A percentile compares a stretch with the other conserved stretches of the same genome.
phyloP scores from a whole-genome alignment of 495 filamentous ascomycete species.

The Penicillium longicatenatum region DNA sequence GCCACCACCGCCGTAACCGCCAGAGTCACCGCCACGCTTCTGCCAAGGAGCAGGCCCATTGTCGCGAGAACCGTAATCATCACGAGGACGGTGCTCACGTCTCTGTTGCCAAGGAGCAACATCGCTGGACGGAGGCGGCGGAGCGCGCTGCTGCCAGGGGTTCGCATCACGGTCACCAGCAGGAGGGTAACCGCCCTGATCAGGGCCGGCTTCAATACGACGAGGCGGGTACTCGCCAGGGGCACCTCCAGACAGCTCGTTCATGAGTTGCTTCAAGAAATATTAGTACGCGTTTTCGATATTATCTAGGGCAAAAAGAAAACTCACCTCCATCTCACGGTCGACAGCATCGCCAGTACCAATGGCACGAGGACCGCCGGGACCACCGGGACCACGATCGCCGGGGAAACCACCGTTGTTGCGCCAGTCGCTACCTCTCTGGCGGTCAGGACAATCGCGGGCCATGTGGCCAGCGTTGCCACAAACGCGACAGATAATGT shows the following conservation, averaged over 20 bases:
- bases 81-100: slow-evolving; percentile 55
- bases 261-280: slow-evolving; percentile 81
- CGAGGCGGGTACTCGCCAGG: slow-evolving; percentile 66
- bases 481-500: slow-evolving; percentile 98
- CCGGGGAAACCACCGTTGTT: slow-evolving; percentile 54
- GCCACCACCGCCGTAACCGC: slow-evolving; percentile 16
- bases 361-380: slow-evolving; percentile 60
- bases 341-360: slow-evolving; percentile 83
- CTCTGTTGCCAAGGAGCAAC: slow-evolving; percentile 75
- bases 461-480: slow-evolving; percentile 94
- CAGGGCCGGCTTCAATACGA: slow-evolving; percentile 85
- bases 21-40: slow-evolving; percentile 45
- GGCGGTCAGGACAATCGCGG: slow-evolving; percentile 89
- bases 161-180: slow-evolving; percentile 64
- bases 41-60: slow-evolving; percentile 57
- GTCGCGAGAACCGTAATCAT: slow-evolving; percentile 38
- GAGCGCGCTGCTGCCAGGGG: slow-evolving; percentile 86
- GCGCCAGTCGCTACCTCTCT: slow-evolving; percentile 88
- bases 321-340: slow-evolving; percentile 86
- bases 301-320: not conserved
- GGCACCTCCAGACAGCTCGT: slow-evolving; percentile 86
- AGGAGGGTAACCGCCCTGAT: slow-evolving; percentile 47
- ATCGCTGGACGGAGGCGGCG: slow-evolving; percentile 80
- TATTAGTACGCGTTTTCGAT: slow-evolving; percentile 34
- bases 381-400: slow-evolving; percentile 55